Base-by-base conservation (phyloP, 192 early-diverging fungal genomes). In the Gaertneriomyces semiglobifer region DNA sequence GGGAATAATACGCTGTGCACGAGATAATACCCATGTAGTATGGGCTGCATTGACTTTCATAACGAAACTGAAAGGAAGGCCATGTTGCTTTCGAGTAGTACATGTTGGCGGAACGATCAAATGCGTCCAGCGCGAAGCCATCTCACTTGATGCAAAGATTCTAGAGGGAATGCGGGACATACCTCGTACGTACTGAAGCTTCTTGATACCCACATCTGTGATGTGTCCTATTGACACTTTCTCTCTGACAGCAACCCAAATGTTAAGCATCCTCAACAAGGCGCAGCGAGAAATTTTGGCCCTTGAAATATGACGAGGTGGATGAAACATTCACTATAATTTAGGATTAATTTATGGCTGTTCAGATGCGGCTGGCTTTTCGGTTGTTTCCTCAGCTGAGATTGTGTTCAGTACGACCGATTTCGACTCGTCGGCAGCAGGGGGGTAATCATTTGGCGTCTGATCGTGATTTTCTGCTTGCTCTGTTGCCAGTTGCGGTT, bases 101-200 rank as follows among this genome's bases (percentile, higher is more conserved):
- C 72, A 74, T 41, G 56, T 72, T 7, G 50, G 56, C 14, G 73
- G 68, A 14, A 74, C 68, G n/a, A 74, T 74, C 47, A 74, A 74
- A 60, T 52, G 48, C 38, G 58, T 60, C 7, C 66, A 68, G 51
- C n/a, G 41, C 11, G 58, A 56, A 40, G 48, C 66, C 10, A 7
- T 68, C 18, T 40, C 19, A 18, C 44, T 38, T 4, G 66, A 60
- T 25, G 38, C n/a, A 42, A 43, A 47, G 25, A 16, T 60, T 4
- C 25, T 68, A 50, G 41, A 41, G 43, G 58, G 53, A 20, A 60
- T 68, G 66, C 48, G 48, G 48, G 48, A 50, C 48, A 50, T 33
- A 33, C 25, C 25, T 33, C 25, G 25, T 33, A 33, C 25, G 25
- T 33, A 33, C 25, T 33, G 25, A 33, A 33, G 25, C 25, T 33